Conservation (phyloP, 2,329 filamentous ascomycete genomes). For the Cryoendolithus antarcticus region DNA sequence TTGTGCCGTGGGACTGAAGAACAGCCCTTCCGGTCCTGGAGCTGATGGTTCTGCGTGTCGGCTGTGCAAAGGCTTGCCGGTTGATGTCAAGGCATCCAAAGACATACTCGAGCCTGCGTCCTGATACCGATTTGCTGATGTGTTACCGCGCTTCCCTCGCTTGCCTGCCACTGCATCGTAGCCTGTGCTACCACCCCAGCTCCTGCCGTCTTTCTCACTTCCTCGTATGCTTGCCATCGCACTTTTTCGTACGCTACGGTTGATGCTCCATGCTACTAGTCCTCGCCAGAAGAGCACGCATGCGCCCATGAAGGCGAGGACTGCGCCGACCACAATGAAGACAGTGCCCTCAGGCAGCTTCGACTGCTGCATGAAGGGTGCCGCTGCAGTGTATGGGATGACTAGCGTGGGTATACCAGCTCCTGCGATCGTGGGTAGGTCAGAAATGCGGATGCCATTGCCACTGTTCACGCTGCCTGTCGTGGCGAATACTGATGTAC, state of each 20-base stretch:
- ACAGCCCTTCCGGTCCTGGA: conserved; percentile 60
- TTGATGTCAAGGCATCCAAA: conserved; percentile 37
- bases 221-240: conserved; percentile 56
- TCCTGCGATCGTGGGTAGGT: conserved; percentile 44
- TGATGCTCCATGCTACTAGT: conserved; percentile 78
- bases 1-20: conserved; percentile 87
- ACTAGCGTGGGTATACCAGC: conserved; percentile 54
- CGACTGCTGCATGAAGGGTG: conserved; percentile 86
- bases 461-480: conserved; percentile 5
- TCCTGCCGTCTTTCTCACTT: conserved; percentile 20
- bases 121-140: conserved; percentile 25
- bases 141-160: too few species aligned
- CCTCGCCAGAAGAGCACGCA: conserved; percentile 80
- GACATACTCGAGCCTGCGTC: conserved; percentile 43
- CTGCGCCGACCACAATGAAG: conserved; percentile 87
- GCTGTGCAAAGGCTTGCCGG: conserved; percentile 26
- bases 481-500: conserved; percentile 11
- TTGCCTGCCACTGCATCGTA: conserved; percentile 14
- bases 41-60: conserved; percentile 23
- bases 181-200: conserved; percentile 19
- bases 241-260: conserved; percentile 78
- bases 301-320: conserved; percentile 69
- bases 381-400: conserved; percentile 70
- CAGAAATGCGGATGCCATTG: conserved; percentile 13
- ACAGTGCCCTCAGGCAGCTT: conserved; percentile 81